Evolutionary conservation across 257 asterid genomes (phyloP).

Genomic region (Ophiorrhiza pumila): DNA sequence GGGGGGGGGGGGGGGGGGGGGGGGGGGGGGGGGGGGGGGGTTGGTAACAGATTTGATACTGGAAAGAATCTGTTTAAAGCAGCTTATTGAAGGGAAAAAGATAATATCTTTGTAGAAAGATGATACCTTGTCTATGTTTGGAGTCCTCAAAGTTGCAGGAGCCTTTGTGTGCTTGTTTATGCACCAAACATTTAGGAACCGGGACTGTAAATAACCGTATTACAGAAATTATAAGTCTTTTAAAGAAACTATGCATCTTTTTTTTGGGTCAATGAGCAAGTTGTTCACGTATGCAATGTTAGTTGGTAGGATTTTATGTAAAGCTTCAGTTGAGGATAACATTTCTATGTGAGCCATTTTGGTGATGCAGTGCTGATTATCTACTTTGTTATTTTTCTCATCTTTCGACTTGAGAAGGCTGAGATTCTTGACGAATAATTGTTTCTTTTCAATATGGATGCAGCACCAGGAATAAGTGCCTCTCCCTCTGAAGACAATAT

Average conservation of each 20-base stretch:
- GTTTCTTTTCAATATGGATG: conserved; percentile 27
- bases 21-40: not conserved
- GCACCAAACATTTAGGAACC: no score
- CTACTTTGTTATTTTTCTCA: not conserved
- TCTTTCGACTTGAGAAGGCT: not conserved
- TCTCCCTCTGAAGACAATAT: conserved; percentile 97
- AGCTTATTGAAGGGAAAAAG: not conserved
- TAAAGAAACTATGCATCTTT: not conserved
- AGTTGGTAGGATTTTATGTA: not conserved
- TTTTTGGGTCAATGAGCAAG: not conserved
- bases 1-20: not conserved
- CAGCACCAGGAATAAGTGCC: conserved; percentile 99
- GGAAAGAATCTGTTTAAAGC: not conserved
- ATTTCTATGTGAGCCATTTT: not conserved
- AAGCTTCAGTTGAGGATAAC: not conserved
- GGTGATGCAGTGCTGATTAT: not conserved
- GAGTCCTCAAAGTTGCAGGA: not conserved
- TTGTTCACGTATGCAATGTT: not conserved
- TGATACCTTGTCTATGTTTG: not conserved
- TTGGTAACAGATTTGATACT: no score
- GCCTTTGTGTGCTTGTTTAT: not conserved
- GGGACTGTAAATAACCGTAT: not conserved
- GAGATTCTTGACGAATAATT: not conserved
- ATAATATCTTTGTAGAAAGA: not conserved
- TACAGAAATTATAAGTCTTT: not conserved